A percentile compares a stretch with the other conserved stretches of the same genome.
Evolutionary conservation across 2,329 filamentous ascomycete species (phyloP).

Genomic region (Colletotrichum orbiculare): DNA sequence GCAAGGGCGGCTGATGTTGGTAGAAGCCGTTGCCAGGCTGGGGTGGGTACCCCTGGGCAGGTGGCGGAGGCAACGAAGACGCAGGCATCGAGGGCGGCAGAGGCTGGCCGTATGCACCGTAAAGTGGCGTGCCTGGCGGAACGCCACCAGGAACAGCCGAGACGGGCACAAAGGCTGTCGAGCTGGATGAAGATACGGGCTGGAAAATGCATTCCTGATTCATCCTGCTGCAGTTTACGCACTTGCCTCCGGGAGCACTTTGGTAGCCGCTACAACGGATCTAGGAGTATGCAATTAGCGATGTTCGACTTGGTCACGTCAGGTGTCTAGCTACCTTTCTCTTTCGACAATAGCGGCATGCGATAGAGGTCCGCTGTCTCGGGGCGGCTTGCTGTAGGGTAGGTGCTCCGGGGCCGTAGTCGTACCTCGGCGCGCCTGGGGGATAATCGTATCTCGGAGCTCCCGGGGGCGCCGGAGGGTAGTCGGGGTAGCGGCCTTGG

Average conservation of each 20-base stretch:
- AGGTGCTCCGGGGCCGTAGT: conserved; percentile 48
- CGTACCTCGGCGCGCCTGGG: conserved; percentile 41
- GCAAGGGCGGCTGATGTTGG: conserved; percentile 47
- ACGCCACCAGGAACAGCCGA: conserved; percentile 69
- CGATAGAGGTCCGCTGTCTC: conserved; percentile 68
- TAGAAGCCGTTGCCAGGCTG: conserved; percentile 48
- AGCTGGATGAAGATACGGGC: conserved; percentile 66
- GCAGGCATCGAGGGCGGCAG: conserved; percentile 55
- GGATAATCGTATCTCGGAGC: conserved; percentile 38
- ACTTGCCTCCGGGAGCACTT: conserved; percentile 68
- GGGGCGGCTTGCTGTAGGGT: conserved; percentile 64
- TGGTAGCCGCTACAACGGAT: conserved; percentile 72
- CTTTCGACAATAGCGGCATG: conserved; percentile 70
- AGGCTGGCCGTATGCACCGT: conserved; percentile 68
- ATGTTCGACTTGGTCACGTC: not conserved
- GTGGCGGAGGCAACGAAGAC: conserved; percentile 29
- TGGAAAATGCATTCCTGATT: conserved; percentile 72
- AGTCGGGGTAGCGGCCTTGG: conserved; percentile 47
- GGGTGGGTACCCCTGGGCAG: conserved; percentile 28
- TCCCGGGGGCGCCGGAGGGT: conserved; percentile 39
- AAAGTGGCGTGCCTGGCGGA: conserved; percentile 66
- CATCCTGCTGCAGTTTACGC: conserved; percentile 70
- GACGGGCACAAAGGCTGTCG: conserved; percentile 69
- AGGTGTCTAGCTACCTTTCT: conserved; percentile 59
- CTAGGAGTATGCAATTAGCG: conserved; percentile 45